These are phyloP conservation scores for Trypethelium eluteriae DNA, from an alignment of 495 filamentous ascomycete species.

Conservation along the genomic window DNA sequence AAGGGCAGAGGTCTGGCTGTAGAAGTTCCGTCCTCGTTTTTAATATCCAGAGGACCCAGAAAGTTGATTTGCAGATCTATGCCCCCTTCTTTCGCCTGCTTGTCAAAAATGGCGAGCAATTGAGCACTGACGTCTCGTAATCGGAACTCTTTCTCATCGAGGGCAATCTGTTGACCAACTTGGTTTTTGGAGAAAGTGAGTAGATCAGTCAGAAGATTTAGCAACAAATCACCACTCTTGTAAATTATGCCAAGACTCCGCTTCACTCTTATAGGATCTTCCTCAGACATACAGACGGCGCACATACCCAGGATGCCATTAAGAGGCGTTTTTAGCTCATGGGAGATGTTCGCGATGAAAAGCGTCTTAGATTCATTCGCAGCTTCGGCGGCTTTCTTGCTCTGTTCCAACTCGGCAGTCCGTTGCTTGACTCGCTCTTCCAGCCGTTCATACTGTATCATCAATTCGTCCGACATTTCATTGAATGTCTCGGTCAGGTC, in stretches of 20 bases:
- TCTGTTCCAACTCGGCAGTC: conserved; percentile 75
- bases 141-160: conserved; percentile 81
- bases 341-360: conserved; percentile 93
- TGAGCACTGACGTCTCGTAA: conserved; percentile 72
- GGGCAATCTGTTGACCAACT: conserved; percentile 66
- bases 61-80: conserved; percentile 68
- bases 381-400: conserved; percentile 82
- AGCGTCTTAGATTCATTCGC: conserved; percentile 92
- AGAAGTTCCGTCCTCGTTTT: conserved; percentile 27
- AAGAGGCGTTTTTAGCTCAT: conserved; percentile 85
- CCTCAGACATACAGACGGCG: conserved; percentile 83
- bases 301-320: conserved; percentile 94
- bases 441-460: conserved; percentile 73
- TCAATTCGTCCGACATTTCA: conserved; percentile 83
- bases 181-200: conserved; percentile 92
- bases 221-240: conserved; percentile 77
- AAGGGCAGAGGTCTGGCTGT: conserved; percentile 18
- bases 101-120: conserved; percentile 75
- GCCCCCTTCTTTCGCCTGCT: conserved; percentile 70
- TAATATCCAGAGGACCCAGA: conserved; percentile 45
- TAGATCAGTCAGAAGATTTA: conserved; percentile 84
- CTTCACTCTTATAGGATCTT: conserved; percentile 66
- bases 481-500: conserved; percentile 85
- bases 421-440: conserved; percentile 78
- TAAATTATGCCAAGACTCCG: conserved; percentile 78